Conservation (phyloP, 1,139 yeast genomes). For the Casaregolazyma suthepensis region DNA sequence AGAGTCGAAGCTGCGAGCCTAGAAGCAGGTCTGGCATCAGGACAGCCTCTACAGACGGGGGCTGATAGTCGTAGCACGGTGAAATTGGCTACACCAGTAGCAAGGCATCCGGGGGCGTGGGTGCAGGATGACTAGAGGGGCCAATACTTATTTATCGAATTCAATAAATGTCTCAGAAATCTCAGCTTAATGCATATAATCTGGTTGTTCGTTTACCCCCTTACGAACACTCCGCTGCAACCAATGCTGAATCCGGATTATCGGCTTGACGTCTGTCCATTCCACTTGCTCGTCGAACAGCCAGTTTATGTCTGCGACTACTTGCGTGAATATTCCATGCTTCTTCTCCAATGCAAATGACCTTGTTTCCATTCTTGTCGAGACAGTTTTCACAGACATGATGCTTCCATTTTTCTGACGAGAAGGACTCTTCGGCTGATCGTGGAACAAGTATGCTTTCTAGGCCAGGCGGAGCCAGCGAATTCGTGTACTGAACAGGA, state of each 20-base stretch:
- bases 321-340: constrained; percentile 63
- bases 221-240: not conserved
- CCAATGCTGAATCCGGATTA: not conserved
- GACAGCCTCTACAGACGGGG: not conserved
- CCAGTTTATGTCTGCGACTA: constrained; percentile 41
- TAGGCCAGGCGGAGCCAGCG: constrained; percentile 44
- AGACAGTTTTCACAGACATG: constrained; percentile 60
- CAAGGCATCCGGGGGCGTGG: constrained; percentile 26
- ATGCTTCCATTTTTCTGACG: constrained; percentile 59
- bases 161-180: not conserved
- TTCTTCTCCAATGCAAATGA: constrained; percentile 67
- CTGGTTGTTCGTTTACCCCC: not conserved
- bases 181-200: not conserved
- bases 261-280: not conserved
- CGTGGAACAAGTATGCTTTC: constrained; percentile 30
- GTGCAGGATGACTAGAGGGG: constrained; percentile 25
- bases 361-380: constrained; percentile 48
- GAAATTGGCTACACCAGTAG: constrained; percentile 10
- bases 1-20: constrained; percentile 50
- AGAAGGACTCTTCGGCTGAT: constrained; percentile 24
- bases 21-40: constrained; percentile 28
- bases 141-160: not conserved
- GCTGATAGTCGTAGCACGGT: not conserved
- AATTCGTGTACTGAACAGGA: constrained; percentile 15
- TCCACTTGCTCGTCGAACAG: not conserved